Base-by-base conservation (phyloP, 2,329 filamentous ascomycete species). In the Cryphonectria nitschkei region DNA sequence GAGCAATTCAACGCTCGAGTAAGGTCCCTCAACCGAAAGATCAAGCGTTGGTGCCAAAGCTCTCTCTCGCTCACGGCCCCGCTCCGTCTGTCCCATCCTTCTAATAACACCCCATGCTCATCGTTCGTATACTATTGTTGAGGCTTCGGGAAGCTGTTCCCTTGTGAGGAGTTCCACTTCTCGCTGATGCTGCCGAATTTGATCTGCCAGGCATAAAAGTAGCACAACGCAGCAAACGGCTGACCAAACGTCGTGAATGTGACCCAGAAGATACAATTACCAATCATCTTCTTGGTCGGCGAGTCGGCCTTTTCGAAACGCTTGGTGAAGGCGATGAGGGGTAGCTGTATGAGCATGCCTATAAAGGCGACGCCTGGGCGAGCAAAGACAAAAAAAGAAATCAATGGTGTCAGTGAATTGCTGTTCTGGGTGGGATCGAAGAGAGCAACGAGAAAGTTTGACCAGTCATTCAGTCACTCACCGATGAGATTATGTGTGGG, bases 151-250 rank as follows among this genome's bases (percentile, higher is more conserved):
- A 13, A 26, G 8, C 58, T 80, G 82, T 67, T 52, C n/a, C 32
- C 39, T 16, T 39, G 43, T 56, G 29, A 70, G 43, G 71, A 26
- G 50, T 32, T 70, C 71, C 71, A 73, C 62, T 69, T 71, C 75
- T 82, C 84, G 74, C 88, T 93, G 32, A 95, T 91, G 76, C 91
- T 94, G 16, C 96, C 96, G 79, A 97, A 98, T 83, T 98, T 98
- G 69, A 94, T 94, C 82, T 98, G 95, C 95, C 96, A 99, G 1
- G 95, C 95, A 79, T 98, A 98, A 80, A 98, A 99, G 80, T 99
- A 99, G 79, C 97, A 86, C 72, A 99, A 83, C 0, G 94, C 95
- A 1, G 94, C 96, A 76, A 98, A 88, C 0, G 96, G 96, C 84
- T 99, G 96, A 3, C 96, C 96, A 16, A 99, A 92, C 2, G 98